These are phyloP conservation scores for Globisporangium spiculum DNA, from an alignment of 352 stramenopile genomes.

Conservation along the genomic window DNA sequence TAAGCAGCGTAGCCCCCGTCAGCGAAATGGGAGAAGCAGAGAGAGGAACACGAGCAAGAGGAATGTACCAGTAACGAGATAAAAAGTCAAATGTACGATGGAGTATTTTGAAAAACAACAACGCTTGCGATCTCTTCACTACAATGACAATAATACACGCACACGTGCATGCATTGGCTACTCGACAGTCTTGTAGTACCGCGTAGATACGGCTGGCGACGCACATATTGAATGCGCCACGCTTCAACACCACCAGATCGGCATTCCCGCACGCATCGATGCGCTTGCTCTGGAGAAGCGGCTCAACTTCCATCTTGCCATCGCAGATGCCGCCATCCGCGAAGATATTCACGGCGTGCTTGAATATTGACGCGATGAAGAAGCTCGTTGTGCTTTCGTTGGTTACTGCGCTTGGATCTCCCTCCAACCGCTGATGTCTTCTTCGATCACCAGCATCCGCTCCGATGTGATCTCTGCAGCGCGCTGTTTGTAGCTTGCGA, in stretches of 20 bases:
- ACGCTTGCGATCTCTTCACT: background rate
- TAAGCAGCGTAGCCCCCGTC: slow-evolving; percentile 6
- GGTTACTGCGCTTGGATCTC: background rate
- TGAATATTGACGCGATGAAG: background rate
- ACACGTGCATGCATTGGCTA: background rate
- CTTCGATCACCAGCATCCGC: background rate
- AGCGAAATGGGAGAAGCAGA: slow-evolving; percentile 8
- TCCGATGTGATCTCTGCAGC: background rate
- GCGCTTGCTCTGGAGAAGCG: background rate
- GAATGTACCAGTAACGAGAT: slow-evolving; percentile 11
- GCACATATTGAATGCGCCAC: background rate
- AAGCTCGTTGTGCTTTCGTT: background rate
- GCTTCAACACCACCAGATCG: background rate
- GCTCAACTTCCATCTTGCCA: background rate
- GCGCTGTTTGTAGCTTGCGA: background rate
- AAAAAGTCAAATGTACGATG: slow-evolving; percentile 15
- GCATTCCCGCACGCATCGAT: background rate
- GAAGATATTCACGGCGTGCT: background rate
- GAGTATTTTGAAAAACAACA: slow-evolving; percentile 17
- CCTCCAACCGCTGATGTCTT: background rate
- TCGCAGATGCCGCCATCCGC: background rate
- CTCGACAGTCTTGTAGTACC: background rate
- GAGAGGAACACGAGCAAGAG: background rate
- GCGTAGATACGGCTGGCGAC: background rate
- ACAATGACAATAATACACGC: background rate